phyloP scores from a whole-genome alignment of 768 basidiomycete genomes.

The Paxillus rubicundulus region DNA sequence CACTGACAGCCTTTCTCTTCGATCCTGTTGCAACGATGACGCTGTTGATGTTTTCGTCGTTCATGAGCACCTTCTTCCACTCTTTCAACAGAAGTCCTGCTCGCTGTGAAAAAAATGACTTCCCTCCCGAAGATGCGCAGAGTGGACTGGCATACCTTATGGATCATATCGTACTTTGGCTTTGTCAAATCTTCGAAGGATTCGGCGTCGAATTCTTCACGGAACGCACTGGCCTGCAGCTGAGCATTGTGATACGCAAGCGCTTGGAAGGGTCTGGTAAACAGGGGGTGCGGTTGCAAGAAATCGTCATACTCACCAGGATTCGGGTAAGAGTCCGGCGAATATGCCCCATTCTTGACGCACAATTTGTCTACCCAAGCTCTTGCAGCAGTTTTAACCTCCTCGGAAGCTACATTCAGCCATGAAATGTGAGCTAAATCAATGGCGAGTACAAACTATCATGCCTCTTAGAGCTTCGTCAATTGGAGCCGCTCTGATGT shows the following conservation, averaged over 20 bases:
- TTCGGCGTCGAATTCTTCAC: constrained; percentile 79
- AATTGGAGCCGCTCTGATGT: constrained; percentile 78
- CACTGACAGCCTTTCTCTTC: constrained; percentile 72
- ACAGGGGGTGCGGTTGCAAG: not conserved
- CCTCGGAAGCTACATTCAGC: constrained; percentile 55
- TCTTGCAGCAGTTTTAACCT: constrained; percentile 62
- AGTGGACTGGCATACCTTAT: constrained; percentile 51
- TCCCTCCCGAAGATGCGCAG: not conserved
- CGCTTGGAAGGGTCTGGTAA: constrained; percentile 41
- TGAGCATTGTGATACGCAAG: constrained; percentile 88
- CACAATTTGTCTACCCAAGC: constrained; percentile 77
- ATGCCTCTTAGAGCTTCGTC: constrained; percentile 63
- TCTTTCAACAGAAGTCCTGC: constrained; percentile 63
- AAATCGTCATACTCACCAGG: constrained; percentile 58
- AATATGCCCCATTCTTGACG: constrained; percentile 75
- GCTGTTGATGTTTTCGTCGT: constrained; percentile 62
- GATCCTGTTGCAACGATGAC: constrained; percentile 47
- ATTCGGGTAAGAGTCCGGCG: constrained; percentile 88
- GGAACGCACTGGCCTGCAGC: constrained; percentile 89
- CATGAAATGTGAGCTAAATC: constrained; percentile 1
- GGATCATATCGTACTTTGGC: constrained; percentile 75
- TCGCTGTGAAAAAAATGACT: constrained; percentile 40
- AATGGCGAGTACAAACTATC: not conserved
- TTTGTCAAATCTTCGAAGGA: constrained; percentile 79
- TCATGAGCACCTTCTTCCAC: constrained; percentile 64